A percentile compares a stretch with the other conserved stretches of the same genome.
Conservation (phyloP, 2,329 filamentous ascomycete species). For the Fusarium devonianum region DNA sequence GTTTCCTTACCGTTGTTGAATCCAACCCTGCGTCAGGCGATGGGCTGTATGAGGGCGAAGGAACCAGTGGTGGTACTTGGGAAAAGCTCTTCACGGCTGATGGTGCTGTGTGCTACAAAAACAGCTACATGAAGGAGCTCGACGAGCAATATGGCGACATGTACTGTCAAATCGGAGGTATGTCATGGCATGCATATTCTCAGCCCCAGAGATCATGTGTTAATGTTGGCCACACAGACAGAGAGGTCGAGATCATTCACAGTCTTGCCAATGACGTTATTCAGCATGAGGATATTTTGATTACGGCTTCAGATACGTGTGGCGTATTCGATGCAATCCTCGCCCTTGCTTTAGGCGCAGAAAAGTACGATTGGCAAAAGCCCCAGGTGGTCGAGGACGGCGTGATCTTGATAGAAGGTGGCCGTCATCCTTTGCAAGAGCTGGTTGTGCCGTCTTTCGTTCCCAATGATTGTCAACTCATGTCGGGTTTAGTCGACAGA, state of each 20-base stretch:
- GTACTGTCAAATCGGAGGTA: conserved; percentile 83
- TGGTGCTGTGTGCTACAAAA: conserved; percentile 84
- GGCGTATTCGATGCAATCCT: conserved; percentile 88
- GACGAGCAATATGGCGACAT: conserved; percentile 85
- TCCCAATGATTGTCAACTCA: conserved; percentile 77
- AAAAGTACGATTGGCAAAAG: conserved; percentile 72
- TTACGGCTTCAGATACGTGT: conserved; percentile 76
- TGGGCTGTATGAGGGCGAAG: conserved; percentile 69
- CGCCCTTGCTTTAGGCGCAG: conserved; percentile 80
- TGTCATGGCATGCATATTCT: conserved; percentile 38
- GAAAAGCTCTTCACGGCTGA: conserved; percentile 78
- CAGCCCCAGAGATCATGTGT: neutral
- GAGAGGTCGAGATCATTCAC: conserved; percentile 89
- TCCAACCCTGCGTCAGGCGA: conserved; percentile 56
- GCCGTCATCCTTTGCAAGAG: conserved; percentile 88
- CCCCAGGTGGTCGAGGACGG: conserved; percentile 77
- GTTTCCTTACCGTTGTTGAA: conserved; percentile 84
- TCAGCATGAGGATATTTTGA: conserved; percentile 70
- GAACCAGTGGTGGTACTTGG: conserved; percentile 68
- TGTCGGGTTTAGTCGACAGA: conserved; percentile 60
- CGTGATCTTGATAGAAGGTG: conserved; percentile 75
- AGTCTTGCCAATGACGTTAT: conserved; percentile 75
- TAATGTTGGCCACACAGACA: conserved; percentile 60
- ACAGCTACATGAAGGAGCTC: conserved; percentile 78
- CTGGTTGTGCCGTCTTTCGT: conserved; percentile 81